These are phyloP conservation scores for Backusella tarrabulga DNA, from an alignment of 192 early-diverging fungal genomes.

Conservation along the genomic window DNA sequence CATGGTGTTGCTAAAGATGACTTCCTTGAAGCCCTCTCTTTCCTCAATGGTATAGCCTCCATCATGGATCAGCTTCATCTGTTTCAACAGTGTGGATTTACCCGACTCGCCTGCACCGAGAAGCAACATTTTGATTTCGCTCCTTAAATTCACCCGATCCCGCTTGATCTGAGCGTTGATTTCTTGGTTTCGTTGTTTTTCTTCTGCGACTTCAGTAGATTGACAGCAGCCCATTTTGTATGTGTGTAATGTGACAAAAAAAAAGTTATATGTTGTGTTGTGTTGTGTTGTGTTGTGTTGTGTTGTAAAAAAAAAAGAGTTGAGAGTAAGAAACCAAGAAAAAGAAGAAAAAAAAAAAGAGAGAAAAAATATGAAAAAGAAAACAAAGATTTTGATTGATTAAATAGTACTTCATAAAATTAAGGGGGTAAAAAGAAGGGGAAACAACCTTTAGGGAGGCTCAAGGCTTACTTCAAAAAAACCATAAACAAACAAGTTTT, in stretches of 20 bases:
- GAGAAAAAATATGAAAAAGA: neutral
- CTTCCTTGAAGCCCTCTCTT: conserved; percentile 90
- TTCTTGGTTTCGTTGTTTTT: conserved; percentile 81
- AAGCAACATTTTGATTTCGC: conserved; percentile 97
- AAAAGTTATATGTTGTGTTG: neutral
- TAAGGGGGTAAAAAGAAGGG: neutral
- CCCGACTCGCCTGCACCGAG: conserved; percentile 96
- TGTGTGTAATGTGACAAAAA: neutral
- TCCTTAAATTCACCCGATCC: conserved; percentile 77
- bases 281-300: neutral
- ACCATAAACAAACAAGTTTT: conserved; percentile 2
- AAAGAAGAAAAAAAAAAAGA: neutral
- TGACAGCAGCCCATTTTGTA: conserved; percentile 86
- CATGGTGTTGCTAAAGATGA: conserved; percentile 94
- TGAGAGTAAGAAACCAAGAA: neutral
- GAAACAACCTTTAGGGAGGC: neutral
- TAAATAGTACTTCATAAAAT: conserved; percentile 5
- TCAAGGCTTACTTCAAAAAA: conserved; percentile 9
- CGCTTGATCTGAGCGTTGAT: conserved; percentile 87
- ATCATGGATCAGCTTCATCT: conserved; percentile 98
- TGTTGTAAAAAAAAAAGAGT: neutral
- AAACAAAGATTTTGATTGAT: conserved; percentile 6
- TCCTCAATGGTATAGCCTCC: conserved; percentile 90
- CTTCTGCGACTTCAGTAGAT: conserved; percentile 84
- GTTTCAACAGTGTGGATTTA: conserved; percentile 96